Percentiles rank a stretch among this genome's conserved stretches.
phyloP scores from a whole-genome alignment of 2,329 filamentous ascomycete genomes.

The Fusarium falciforme region DNA sequence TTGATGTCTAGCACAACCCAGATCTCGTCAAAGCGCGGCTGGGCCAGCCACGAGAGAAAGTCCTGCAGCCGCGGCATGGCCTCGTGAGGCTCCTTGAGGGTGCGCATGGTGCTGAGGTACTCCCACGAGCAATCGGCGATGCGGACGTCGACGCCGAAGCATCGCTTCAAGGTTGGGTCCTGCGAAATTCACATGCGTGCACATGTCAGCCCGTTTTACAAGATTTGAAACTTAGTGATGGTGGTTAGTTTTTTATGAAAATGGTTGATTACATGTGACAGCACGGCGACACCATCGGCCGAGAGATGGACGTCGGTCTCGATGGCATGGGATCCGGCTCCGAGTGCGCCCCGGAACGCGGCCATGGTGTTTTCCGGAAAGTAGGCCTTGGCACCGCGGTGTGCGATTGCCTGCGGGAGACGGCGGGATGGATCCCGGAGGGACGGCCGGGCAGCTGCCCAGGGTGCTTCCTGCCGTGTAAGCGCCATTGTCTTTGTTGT shows the following conservation, averaged over 20 bases:
- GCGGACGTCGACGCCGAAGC: conserved; percentile 79
- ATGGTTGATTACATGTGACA: conserved; percentile 75
- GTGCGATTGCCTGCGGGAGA: conserved; percentile 79
- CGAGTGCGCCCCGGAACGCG: conserved; percentile 79
- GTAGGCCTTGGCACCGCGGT: conserved; percentile 81
- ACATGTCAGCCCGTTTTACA: conserved; percentile 10
- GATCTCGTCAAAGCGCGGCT: conserved; percentile 72
- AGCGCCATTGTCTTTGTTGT: neutral
- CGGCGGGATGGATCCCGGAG: conserved; percentile 39
- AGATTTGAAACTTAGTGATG: neutral
- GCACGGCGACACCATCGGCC: conserved; percentile 83
- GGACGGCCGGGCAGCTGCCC: conserved; percentile 49
- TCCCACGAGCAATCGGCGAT: conserved; percentile 82
- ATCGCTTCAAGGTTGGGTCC: conserved; percentile 82
- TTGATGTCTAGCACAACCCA: conserved; percentile 94
- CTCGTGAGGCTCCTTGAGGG: conserved; percentile 74
- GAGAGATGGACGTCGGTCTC: conserved; percentile 91
- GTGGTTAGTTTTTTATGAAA: neutral
- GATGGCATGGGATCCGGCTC: conserved; percentile 80
- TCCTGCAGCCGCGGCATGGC: conserved; percentile 80
- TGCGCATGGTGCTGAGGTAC: conserved; percentile 76
- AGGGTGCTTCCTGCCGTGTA: conserved; percentile 39
- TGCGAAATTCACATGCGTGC: conserved; percentile 48
- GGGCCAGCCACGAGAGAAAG: conserved; percentile 76
- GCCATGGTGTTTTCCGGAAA: conserved; percentile 89